Evolutionary conservation across 2,329 filamentous ascomycete species (phyloP).

Genomic region (Aureobasidium sp.): DNA sequence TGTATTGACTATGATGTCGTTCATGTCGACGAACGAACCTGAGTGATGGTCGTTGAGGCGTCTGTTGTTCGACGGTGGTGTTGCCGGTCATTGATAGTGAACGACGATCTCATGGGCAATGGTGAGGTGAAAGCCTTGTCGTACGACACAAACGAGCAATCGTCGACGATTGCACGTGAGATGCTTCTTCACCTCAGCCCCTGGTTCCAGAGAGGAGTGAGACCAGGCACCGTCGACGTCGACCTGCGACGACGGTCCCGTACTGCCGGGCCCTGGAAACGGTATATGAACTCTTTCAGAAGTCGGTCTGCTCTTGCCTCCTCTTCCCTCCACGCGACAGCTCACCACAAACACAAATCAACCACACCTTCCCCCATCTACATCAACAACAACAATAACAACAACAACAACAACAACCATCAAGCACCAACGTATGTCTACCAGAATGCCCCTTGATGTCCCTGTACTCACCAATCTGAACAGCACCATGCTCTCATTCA

Average conservation of each 20-base stretch:
- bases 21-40: background rate
- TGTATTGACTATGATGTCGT: background rate
- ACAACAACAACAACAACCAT: background rate
- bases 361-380: background rate
- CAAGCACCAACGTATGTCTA: background rate
- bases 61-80: background rate
- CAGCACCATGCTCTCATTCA: background rate
- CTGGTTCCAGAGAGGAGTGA: background rate
- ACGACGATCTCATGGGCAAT: background rate
- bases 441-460: background rate
- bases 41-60: background rate
- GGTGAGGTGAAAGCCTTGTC: background rate
- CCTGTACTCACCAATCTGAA: background rate
- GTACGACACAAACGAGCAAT: background rate
- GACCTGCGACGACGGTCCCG: background rate
- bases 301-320: background rate
- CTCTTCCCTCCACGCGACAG: background rate
- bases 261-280: background rate
- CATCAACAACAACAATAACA: background rate
- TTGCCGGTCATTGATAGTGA: background rate
- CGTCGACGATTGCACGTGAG: background rate
- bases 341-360: background rate
- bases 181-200: background rate
- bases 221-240: background rate
- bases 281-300: background rate